Conservation (phyloP, 2,329 filamentous ascomycete species). For the Zymoseptoria pseudotritici region DNA sequence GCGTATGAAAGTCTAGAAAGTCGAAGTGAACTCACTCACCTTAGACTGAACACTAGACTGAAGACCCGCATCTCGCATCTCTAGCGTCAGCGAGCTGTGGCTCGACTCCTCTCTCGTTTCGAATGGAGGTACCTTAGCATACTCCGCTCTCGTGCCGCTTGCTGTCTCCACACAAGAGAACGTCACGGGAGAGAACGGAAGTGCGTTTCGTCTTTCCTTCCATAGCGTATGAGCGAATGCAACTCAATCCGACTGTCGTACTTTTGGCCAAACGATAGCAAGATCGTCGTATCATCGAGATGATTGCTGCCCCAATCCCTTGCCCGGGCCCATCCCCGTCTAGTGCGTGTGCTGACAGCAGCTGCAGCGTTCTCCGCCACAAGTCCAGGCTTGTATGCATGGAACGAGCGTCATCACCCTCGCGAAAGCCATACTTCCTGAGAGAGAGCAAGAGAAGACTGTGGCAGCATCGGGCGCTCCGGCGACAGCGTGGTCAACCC, state of each 20-base stretch:
- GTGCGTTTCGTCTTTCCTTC: background rate
- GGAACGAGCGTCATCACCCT: too few species aligned
- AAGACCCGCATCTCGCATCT: too few species aligned
- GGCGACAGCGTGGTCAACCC: background rate
- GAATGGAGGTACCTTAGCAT: slow-evolving; percentile 5
- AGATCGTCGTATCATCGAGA: background rate
- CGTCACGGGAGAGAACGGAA: background rate
- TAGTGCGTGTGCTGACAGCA: background rate
- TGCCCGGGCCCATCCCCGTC: background rate
- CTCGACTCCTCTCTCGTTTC: slow-evolving; percentile 10
- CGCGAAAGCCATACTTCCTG: too few species aligned
- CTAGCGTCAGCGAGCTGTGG: slow-evolving; percentile 1
- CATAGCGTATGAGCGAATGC: background rate
- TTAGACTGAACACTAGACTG: too few species aligned
- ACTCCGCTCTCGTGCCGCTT: slow-evolving; percentile 7
- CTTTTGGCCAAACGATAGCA: background rate
- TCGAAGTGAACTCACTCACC: too few species aligned
- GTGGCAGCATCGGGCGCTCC: background rate
- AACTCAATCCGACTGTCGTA: background rate
- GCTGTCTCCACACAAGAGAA: background rate
- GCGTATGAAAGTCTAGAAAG: too few species aligned
- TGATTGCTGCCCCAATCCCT: background rate
- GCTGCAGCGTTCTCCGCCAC: background rate
- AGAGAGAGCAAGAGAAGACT: too few species aligned
- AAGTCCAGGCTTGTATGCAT: background rate